Evolutionary conservation across 768 basidiomycete genomes (phyloP).

Genomic region (Mycena leptocephala): DNA sequence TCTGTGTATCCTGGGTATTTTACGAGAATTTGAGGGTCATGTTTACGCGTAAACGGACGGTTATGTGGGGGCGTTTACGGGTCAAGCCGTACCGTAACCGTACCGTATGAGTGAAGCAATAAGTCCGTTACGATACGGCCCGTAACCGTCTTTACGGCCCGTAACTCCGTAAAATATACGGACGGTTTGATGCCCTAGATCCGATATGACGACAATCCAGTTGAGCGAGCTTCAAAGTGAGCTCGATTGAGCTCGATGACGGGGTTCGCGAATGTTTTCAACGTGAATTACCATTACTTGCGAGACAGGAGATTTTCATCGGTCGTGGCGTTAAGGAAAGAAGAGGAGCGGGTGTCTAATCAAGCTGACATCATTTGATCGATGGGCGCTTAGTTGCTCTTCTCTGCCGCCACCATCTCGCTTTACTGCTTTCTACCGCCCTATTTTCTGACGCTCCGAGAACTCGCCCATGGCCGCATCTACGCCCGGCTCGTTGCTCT

Average conservation of each 20-base stretch:
- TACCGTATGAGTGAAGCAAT: too few relatives aligned
- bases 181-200: too few relatives aligned
- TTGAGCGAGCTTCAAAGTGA: not conserved
- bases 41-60: too few relatives aligned
- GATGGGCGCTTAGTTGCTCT: too few relatives aligned
- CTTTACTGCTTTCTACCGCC: not conserved
- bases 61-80: too few relatives aligned
- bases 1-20: too few relatives aligned
- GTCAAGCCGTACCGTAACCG: too few relatives aligned
- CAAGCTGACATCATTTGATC: not conserved
- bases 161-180: too few relatives aligned
- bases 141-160: too few relatives aligned
- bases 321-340: not conserved
- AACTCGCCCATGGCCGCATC: conserved; percentile 6
- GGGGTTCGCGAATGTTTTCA: not conserved
- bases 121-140: too few relatives aligned
- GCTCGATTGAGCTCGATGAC: not conserved
- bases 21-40: too few relatives aligned
- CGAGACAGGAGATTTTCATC: not conserved
- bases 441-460: not conserved
- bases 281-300: too few relatives aligned
- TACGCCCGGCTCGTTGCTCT: not conserved
- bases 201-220: not conserved
- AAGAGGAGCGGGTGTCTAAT: not conserved
- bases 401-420: not conserved